A percentile compares a stretch with the other conserved stretches of the same genome.
These are phyloP conservation scores for Withania somnifera DNA, from an alignment of 305 asterid species.

Conservation along the genomic window DNA sequence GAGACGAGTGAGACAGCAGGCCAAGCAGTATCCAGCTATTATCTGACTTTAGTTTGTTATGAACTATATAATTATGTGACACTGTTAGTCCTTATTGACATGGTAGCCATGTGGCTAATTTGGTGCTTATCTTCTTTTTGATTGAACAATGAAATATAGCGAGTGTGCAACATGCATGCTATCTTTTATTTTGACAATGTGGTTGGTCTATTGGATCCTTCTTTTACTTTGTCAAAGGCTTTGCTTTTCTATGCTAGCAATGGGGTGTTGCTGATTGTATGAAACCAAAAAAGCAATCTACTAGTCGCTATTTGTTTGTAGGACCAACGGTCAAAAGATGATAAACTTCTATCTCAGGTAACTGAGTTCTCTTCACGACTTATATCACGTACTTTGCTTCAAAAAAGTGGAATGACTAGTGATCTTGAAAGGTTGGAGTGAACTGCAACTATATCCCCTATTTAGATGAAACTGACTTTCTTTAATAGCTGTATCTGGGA, in stretches of 20 bases:
- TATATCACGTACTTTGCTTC: neutral
- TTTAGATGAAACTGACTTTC: no score
- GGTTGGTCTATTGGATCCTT: no score
- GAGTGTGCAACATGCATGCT: neutral
- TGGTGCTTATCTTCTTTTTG: neutral
- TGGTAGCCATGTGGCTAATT: neutral
- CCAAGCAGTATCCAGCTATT: no score
- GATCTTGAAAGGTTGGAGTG: neutral
- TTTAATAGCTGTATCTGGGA: neutral
- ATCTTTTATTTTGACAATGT: neutral
- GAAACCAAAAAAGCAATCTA: neutral
- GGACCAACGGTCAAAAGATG: neutral
- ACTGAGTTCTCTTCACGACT: neutral
- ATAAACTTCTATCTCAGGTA: neutral
- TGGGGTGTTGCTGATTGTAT: neutral
- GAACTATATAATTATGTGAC: slow-evolving; percentile 1
- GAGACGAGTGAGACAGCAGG: no score
- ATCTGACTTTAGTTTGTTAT: neutral
- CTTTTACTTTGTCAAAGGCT: neutral
- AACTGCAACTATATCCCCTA: neutral
- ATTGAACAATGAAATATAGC: neutral
- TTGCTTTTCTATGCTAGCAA: neutral
- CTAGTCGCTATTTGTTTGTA: neutral
- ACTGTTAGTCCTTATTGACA: neutral
- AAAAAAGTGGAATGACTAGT: neutral